A percentile compares a stretch with the other conserved stretches of the same genome.
Conservation (phyloP, 2,329 filamentous ascomycete genomes). For the Colletotrichum paranaense region DNA sequence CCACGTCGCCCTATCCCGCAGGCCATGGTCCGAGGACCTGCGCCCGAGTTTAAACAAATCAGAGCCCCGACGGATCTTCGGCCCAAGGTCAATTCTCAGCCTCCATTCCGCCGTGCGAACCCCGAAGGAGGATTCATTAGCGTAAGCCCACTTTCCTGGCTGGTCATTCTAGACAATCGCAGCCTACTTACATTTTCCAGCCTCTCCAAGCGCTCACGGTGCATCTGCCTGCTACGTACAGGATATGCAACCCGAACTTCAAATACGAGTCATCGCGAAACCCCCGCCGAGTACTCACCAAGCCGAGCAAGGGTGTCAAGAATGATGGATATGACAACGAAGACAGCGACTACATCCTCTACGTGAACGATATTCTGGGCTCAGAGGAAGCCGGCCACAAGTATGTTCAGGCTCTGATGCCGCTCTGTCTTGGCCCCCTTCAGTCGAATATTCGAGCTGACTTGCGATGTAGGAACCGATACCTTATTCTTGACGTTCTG, state of each 20-base stretch:
- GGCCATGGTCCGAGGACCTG: slow-evolving; percentile 69
- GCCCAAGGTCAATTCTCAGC: slow-evolving; percentile 87
- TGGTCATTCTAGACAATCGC: not conserved
- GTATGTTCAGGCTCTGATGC: slow-evolving; percentile 58
- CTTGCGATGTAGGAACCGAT: slow-evolving; percentile 76
- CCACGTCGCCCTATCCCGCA: slow-evolving; percentile 61
- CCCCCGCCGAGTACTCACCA: slow-evolving; percentile 93
- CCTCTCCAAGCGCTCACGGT: slow-evolving; percentile 95
- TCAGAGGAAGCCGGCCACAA: slow-evolving; percentile 99
- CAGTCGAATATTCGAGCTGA: slow-evolving; percentile 29
- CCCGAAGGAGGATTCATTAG: slow-evolving; percentile 98
- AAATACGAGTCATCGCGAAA: slow-evolving; percentile 99
- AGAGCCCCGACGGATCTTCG: slow-evolving; percentile 78
- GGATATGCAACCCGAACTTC: slow-evolving; percentile 97
- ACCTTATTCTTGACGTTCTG: slow-evolving; percentile 95
- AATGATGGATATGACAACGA: slow-evolving; percentile 99
- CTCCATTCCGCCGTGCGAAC: slow-evolving; percentile 90
- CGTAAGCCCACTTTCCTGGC: slow-evolving; percentile 62
- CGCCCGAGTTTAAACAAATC: slow-evolving; percentile 89
- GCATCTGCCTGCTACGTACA: slow-evolving; percentile 93
- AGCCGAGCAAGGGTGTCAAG: slow-evolving; percentile 97
- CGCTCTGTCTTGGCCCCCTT: not conserved
- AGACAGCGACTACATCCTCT: slow-evolving; percentile 98
- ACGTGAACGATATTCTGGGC: slow-evolving; percentile 97
- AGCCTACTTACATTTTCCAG: slow-evolving; percentile 58